Evolutionary conservation across 1,284 basidiomycete genomes (phyloP).

Genomic region (Ganoderma multipileum): DNA sequence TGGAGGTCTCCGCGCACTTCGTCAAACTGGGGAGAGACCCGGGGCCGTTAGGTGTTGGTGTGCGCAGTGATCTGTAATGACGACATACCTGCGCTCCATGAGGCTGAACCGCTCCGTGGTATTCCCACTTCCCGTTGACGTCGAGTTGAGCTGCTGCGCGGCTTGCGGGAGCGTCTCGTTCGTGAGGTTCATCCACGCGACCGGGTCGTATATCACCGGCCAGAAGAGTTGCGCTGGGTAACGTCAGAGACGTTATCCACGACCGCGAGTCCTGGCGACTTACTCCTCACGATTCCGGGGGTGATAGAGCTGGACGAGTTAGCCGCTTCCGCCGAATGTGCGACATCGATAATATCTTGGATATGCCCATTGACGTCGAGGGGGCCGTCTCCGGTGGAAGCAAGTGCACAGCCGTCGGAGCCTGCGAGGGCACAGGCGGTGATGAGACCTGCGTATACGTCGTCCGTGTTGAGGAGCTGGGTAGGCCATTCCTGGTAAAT

Average conservation of each 20-base stretch:
- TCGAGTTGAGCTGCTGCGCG: background rate
- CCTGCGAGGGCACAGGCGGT: conserved; percentile 28
- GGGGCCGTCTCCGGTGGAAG: conserved; percentile 9
- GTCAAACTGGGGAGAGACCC: background rate
- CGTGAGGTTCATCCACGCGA: background rate
- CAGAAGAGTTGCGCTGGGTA: background rate
- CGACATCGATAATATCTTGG: conserved; percentile 11
- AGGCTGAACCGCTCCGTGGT: background rate
- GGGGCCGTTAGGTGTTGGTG: background rate
- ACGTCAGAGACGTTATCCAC: background rate
- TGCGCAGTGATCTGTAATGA: background rate
- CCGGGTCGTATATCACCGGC: background rate
- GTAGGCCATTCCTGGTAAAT: conserved; percentile 16
- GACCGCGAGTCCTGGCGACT: too few species aligned
- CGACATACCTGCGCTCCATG: background rate
- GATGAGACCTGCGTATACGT: conserved; percentile 19
- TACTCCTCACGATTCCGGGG: conserved; percentile 12
- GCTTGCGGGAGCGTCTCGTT: background rate
- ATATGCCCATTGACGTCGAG: conserved; percentile 20
- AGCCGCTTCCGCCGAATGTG: conserved; percentile 11
- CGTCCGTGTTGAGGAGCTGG: conserved; percentile 12
- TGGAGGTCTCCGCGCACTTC: conserved; percentile 6
- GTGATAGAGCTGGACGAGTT: conserved; percentile 17
- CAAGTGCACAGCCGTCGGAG: conserved; percentile 13
- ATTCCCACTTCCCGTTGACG: background rate